Conservation (phyloP, 495 filamentous ascomycete species). For the Trichoderma orchidacearum region DNA sequence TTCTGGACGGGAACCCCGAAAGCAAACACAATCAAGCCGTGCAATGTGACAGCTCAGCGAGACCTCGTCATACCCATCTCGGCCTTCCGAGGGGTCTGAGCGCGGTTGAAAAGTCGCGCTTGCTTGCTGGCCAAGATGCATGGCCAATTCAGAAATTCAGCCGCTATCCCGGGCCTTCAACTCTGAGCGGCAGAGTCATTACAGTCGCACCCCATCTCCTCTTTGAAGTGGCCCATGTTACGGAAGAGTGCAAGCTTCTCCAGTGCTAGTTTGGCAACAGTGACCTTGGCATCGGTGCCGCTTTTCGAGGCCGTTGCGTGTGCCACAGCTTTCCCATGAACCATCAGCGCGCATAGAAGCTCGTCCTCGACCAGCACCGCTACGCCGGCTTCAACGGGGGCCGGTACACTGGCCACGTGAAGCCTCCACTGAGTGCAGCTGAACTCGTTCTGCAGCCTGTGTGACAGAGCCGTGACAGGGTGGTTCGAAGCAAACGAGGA, state of each 20-base stretch:
- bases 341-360: constrained; percentile 59
- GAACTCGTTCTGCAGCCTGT: constrained; percentile 28
- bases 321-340: constrained; percentile 57
- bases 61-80: not conserved
- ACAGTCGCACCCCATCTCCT: constrained; percentile 52
- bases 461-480: constrained; percentile 42
- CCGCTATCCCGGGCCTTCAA: too few species aligned
- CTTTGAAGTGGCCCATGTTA: constrained; percentile 42
- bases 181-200: not conserved
- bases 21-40: not conserved
- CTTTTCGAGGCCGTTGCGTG: constrained; percentile 43
- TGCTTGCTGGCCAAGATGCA: too few species aligned
- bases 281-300: constrained; percentile 57
- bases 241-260: constrained; percentile 39
- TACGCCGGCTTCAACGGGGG: constrained; percentile 14
- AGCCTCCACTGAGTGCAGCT: constrained; percentile 35
- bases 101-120: too few species aligned
- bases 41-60: not conserved
- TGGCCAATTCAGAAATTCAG: too few species aligned
- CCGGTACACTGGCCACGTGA: constrained; percentile 15
- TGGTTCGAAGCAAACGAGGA: constrained; percentile 84
- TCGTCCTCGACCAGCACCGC: constrained; percentile 27
- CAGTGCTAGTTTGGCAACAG: constrained; percentile 56
- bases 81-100: too few species aligned
- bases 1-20: not conserved